Evolutionary conservation across 108 stramenopile genomes (phyloP).

Genomic region (Skeletonema tropicum): DNA sequence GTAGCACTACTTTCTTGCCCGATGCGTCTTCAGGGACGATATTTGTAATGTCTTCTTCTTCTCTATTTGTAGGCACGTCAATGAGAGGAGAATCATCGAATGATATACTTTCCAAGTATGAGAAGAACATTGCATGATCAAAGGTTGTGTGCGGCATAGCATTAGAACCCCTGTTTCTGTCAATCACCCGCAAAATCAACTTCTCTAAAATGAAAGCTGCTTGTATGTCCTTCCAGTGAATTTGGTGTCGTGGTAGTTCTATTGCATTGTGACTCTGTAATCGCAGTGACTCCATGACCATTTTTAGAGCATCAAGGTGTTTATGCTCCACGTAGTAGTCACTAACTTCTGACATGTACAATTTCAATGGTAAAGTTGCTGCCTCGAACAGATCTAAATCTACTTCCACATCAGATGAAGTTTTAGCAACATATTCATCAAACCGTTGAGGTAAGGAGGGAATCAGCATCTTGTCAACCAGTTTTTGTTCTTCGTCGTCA

Average conservation of each 20-base stretch:
- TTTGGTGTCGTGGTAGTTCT: constrained; percentile 14
- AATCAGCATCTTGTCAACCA: not conserved
- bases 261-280: constrained; percentile 1
- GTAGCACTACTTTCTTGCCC: constrained; percentile 35
- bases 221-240: constrained; percentile 50
- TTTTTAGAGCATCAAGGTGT: constrained; percentile 37
- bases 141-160: constrained; percentile 37
- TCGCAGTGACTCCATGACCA: constrained; percentile 12
- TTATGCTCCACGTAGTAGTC: constrained; percentile 18
- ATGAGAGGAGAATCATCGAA: constrained; percentile 33
- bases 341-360: constrained; percentile 22
- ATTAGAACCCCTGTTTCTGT: constrained; percentile 7
- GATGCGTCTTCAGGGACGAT: not conserved
- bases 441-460: constrained; percentile 23
- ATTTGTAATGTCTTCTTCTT: constrained; percentile 6
- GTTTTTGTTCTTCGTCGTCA: not conserved
- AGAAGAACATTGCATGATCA: constrained; percentile 37
- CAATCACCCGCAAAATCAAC: constrained; percentile 33
- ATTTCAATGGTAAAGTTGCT: constrained; percentile 22
- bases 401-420: not conserved
- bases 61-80: constrained; percentile 24
- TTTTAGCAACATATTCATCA: constrained; percentile 19
- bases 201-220: constrained; percentile 57
- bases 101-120: constrained; percentile 34
- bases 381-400: constrained; percentile 4